Base-by-base conservation (phyloP, 495 filamentous ascomycete species). In the Tuber brumale region DNA sequence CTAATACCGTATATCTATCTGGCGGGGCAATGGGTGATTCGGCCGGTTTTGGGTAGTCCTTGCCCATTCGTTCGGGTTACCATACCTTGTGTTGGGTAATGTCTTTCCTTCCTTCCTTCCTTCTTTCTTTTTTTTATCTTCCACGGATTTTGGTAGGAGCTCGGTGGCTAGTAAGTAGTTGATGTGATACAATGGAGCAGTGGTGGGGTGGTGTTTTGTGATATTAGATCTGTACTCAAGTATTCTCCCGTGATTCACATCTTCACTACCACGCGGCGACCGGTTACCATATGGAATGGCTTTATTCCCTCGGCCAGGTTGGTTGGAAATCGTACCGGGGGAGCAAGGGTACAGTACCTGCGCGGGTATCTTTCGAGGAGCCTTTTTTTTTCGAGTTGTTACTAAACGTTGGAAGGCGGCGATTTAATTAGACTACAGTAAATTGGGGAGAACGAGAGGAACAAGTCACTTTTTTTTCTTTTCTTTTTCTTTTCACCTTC, bases 161-260 rank as follows among this genome's bases (percentile, higher is more conserved):
- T 3, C 23, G 6, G 51, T 61, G 51, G 51, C n/a, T 31, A 61
- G 51, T 27, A 10, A 48, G n/a, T 61, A 27, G 51, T 61, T 31
- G 51, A 61, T 35, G 31, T 66, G 57, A 66, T 66, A 66, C 57
- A 35, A 18, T 66, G 1, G 0, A 1, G 14, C 14, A 27, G 57
- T 18, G 1, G 57, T 66, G 57, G 57, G 57, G 27, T 35, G 14
- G 14, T 35, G 12, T 66, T 66, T 66, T 66, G 57, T 66, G 57
- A 66, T 66, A 66, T 66, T 66, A 18, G 57, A 66, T 66, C 57
- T 66, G 57, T 31, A 35, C n/a, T n/a, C n/a, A n/a, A n/a, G n/a
- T n/a, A n/a, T 14, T 31, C 57, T 66, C 57, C 57, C 57, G 57
- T 66, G 57, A 66, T 66, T 66, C 57, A 66, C 57, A 66, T 66